A percentile compares a stretch with the other conserved stretches of the same genome.
phyloP scores from a whole-genome alignment of 164 flowering plant species.

The Euptelea pleiosperma region DNA sequence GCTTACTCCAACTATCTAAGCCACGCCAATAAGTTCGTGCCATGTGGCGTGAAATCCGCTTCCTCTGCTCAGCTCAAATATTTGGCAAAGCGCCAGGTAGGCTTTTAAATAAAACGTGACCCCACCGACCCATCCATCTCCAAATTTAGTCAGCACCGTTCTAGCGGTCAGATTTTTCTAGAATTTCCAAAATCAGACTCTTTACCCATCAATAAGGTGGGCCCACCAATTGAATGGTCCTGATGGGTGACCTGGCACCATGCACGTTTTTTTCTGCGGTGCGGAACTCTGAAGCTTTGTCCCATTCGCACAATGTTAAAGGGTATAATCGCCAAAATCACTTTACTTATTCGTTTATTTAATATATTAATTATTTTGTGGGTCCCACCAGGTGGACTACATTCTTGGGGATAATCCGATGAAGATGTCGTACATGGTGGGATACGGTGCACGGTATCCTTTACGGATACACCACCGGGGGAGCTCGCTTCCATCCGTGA shows the following conservation, averaged over 20 bases:
- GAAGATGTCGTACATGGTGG: constrained; percentile 92
- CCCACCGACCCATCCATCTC: not conserved
- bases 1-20: constrained; percentile 89
- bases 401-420: constrained; percentile 91
- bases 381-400: constrained; percentile 75
- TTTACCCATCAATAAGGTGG: no score
- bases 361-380: no score
- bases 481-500: constrained; percentile 73
- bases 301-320: no score
- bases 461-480: constrained; percentile 83
- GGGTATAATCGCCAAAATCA: no score
- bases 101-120: no score
- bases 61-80: constrained; percentile 61
- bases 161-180: no score
- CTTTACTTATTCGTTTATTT: no score
- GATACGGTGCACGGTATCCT: constrained; percentile 77
- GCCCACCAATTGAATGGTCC: no score
- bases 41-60: constrained; percentile 64
- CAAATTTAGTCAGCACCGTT: not conserved
- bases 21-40: constrained; percentile 80
- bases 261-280: no score
- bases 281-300: no score
- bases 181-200: no score
- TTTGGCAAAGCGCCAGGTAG: constrained; percentile 85
- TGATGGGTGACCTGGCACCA: no score